These are phyloP conservation scores for Echinochloa phyllopogon DNA, from an alignment of 176 grass and related monocot species.

Conservation along the genomic window DNA sequence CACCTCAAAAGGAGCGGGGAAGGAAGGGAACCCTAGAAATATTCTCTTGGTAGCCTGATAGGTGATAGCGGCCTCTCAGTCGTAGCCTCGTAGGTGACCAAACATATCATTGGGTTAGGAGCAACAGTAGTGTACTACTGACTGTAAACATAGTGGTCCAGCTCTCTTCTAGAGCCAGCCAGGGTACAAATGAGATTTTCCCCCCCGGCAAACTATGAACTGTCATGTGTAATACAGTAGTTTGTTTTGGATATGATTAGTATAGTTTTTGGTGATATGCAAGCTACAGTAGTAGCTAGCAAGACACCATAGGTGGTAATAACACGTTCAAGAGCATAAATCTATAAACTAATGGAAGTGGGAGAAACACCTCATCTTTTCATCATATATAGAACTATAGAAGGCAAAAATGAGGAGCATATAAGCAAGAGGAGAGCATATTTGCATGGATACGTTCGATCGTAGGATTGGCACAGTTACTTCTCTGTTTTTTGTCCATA, in stretches of 20 bases:
- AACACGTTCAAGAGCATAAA: background rate
- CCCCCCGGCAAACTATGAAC: background rate
- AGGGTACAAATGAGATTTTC: background rate
- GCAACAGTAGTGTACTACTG: conserved; percentile 45
- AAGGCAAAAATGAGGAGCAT: background rate
- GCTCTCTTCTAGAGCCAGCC: background rate
- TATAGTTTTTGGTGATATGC: too few species aligned
- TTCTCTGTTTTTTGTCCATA: background rate
- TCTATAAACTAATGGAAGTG: background rate
- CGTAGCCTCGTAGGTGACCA: conserved; percentile 52
- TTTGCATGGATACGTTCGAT: background rate
- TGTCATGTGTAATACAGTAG: too few species aligned
- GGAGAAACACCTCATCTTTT: background rate
- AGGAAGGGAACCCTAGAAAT: conserved; percentile 82
- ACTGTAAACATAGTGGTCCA: conserved; percentile 60
- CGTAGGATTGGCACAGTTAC: background rate
- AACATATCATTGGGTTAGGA: conserved; percentile 82
- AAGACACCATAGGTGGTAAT: background rate
- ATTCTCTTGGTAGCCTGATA: conserved; percentile 71
- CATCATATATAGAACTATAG: too few species aligned
- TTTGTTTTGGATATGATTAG: too few species aligned
- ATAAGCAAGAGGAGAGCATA: too few species aligned
- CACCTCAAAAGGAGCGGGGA: conserved; percentile 53
- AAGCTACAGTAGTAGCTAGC: too few species aligned
- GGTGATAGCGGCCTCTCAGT: conserved; percentile 57